These are phyloP conservation scores for Leccinum subtestaceum DNA, from an alignment of 768 basidiomycete species.

Conservation along the genomic window DNA sequence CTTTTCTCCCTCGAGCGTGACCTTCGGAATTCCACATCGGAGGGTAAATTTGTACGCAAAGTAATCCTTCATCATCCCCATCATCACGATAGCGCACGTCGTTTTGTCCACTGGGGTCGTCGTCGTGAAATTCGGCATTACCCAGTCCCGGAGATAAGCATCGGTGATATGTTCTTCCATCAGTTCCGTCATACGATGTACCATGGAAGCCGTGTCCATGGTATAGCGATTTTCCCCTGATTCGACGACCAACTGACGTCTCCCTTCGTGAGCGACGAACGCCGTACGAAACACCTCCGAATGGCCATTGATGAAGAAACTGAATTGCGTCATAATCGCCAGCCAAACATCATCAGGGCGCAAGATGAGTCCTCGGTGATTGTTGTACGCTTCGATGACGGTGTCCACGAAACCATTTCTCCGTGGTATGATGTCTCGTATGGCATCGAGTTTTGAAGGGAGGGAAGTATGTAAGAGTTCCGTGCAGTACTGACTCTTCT, in stretches of 20 bases:
- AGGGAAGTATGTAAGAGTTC: conserved; percentile 32
- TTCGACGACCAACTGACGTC: conserved; percentile 27
- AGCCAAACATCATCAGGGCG: conserved; percentile 52
- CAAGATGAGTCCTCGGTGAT: conserved; percentile 38
- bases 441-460: conserved; percentile 10
- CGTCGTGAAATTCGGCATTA: conserved; percentile 44
- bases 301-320: conserved; percentile 39
- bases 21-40: conserved; percentile 41
- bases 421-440: conserved; percentile 30
- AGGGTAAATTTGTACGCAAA: conserved; percentile 34
- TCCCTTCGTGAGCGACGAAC: conserved; percentile 29
- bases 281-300: conserved; percentile 32
- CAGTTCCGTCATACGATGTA: conserved; percentile 20
- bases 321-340: conserved; percentile 36
- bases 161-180: conserved; percentile 24
- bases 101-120: conserved; percentile 40
- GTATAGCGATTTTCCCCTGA: conserved; percentile 15
- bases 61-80: conserved; percentile 42
- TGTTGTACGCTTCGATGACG: conserved; percentile 34
- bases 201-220: conserved; percentile 34
- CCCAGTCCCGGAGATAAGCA: conserved; percentile 36
- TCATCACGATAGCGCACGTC: conserved; percentile 39
- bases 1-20: conserved; percentile 43
- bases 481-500: conserved; percentile 21
- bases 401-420: conserved; percentile 37